Conservation (phyloP, 306 rosid genomes). For the Cajanus cajan region DNA sequence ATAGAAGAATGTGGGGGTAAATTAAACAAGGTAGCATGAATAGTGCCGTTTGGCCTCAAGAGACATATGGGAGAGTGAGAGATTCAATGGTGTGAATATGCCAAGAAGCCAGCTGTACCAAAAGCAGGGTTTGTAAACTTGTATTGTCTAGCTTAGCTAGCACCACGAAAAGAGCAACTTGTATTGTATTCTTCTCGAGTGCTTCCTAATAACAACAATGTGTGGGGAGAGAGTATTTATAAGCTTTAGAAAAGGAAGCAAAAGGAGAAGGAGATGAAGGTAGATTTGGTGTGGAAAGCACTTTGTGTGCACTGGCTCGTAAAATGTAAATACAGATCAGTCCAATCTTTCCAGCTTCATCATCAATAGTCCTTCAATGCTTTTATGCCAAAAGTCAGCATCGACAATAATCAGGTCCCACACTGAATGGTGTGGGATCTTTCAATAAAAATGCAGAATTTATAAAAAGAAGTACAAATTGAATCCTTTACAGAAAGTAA, state of each 20-base stretch:
- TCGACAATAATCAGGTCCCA: constrained; percentile 35
- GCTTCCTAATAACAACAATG: constrained; percentile 38
- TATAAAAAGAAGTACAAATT: background rate
- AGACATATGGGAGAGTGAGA: constrained; percentile 26
- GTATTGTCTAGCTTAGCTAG: constrained; percentile 6
- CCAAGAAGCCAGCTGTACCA: constrained; percentile 32
- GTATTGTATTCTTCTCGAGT: constrained; percentile 27
- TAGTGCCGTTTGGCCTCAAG: constrained; percentile 29
- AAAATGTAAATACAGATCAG: constrained; percentile 24
- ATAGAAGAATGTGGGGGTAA: constrained; percentile 3
- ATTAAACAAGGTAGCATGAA: constrained; percentile 13
- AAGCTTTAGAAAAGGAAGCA: constrained; percentile 27
- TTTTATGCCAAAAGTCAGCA: constrained; percentile 35
- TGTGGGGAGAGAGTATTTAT: constrained; percentile 31
- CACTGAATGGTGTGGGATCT: constrained; percentile 29
- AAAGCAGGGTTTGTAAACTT: constrained; percentile 16
- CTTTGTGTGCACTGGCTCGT: constrained; percentile 38
- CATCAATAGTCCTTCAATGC: constrained; percentile 4
- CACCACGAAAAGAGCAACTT: constrained; percentile 6
- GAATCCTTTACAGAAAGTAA: constrained; percentile 2
- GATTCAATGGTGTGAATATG: constrained; percentile 37
- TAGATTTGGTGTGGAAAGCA: constrained; percentile 48
- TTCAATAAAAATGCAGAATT: background rate
- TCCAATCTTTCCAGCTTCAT: constrained; percentile 38
- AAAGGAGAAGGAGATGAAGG: constrained; percentile 1